Conservation (phyloP, 208 protist species). For the Polymyxa betae region DNA sequence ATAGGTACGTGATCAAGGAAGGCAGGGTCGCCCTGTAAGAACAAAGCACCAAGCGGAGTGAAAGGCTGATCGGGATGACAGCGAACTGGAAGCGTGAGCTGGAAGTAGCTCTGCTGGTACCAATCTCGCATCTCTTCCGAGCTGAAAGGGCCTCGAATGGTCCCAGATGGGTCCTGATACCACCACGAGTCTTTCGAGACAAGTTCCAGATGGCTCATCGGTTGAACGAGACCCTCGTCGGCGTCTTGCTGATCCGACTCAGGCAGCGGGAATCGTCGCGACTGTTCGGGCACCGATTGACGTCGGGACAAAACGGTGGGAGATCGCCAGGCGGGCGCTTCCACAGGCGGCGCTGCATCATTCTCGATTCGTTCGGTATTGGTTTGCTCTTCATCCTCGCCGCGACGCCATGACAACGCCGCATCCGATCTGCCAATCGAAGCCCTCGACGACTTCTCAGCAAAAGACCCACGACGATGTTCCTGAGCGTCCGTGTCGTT, state of each 20-base stretch:
- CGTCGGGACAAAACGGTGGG: neutral
- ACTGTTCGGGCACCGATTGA: neutral
- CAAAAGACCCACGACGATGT: neutral
- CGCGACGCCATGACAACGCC: conserved; percentile 32
- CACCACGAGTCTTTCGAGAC: conserved; percentile 43
- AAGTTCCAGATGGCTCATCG: too few species aligned
- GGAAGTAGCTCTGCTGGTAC: conserved; percentile 35
- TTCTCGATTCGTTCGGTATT: neutral
- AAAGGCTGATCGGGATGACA: neutral
- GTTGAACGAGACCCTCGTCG: too few species aligned
- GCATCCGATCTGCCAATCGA: neutral
- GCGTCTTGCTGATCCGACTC: neutral
- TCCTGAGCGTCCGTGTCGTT: neutral
- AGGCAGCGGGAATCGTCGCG: neutral
- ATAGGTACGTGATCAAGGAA: conserved; percentile 58
- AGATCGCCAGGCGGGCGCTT: neutral
- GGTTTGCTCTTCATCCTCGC: neutral
- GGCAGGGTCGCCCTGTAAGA: conserved; percentile 44
- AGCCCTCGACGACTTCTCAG: too few species aligned
- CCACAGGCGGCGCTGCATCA: neutral
- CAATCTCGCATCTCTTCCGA: conserved; percentile 46
- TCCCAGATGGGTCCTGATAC: conserved; percentile 41
- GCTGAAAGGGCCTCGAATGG: conserved; percentile 32
- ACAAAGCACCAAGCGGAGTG: conserved; percentile 50
- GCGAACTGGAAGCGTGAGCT: conserved; percentile 40